A percentile compares a stretch with the other conserved stretches of the same genome.
Evolutionary conservation across 495 filamentous ascomycete genomes (phyloP).

Genomic region (Lepraria neglecta): DNA sequence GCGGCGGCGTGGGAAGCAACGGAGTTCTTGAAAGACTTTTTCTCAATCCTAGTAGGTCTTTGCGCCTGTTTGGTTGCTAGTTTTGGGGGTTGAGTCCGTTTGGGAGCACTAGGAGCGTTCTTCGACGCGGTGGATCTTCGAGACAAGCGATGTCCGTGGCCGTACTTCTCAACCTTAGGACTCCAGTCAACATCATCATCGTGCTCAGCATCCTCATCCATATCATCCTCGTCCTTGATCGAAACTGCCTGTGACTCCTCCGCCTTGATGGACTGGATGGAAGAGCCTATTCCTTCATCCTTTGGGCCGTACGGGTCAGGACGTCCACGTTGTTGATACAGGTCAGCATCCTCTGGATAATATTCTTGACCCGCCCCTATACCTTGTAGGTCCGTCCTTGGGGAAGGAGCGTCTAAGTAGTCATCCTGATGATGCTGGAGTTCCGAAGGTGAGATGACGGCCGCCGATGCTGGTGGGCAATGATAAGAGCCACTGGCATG

Average conservation of each 20-base stretch:
- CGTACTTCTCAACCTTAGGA: background rate
- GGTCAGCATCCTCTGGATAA: background rate
- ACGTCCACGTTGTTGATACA: background rate
- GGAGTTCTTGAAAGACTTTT: constrained; percentile 7
- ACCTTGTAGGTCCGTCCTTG: constrained; percentile 12
- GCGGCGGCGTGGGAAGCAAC: background rate
- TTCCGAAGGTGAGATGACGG: constrained; percentile 12
- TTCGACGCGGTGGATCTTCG: constrained; percentile 10
- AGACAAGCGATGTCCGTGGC: constrained; percentile 4
- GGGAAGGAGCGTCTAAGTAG: constrained; percentile 2
- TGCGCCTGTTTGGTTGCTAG: constrained; percentile 4
- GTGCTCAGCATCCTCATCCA: constrained; percentile 21
- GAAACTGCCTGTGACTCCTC: constrained; percentile 3
- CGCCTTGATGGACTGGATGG: constrained; percentile 1
- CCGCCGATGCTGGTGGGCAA: background rate
- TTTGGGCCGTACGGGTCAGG: constrained; percentile 1
- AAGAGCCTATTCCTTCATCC: constrained; percentile 14
- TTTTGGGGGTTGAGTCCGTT: constrained; percentile 14
- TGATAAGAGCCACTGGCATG: constrained; percentile 6
- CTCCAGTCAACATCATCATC: constrained; percentile 24
- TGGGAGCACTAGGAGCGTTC: constrained; percentile 1
- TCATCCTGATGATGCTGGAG: constrained; percentile 14
- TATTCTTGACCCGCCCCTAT: constrained; percentile 2
- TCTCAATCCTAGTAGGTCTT: constrained; percentile 9
- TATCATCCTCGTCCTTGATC: constrained; percentile 21